Conservation (phyloP, 306 rosid genomes). For the Quillaja saponaria region DNA sequence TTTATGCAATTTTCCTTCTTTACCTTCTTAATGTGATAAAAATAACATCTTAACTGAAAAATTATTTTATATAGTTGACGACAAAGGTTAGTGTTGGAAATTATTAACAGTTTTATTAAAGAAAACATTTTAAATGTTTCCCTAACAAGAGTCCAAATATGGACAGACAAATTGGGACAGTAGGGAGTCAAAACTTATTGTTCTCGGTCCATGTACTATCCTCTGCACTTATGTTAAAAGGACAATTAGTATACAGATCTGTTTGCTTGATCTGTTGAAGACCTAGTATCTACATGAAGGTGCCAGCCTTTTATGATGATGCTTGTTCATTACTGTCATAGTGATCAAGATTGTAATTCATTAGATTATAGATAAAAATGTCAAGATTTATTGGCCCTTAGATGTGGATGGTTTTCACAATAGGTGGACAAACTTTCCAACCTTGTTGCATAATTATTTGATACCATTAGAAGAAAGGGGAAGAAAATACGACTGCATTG, state of each 20-base stretch:
- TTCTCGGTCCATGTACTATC: not conserved
- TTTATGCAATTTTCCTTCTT: too few relatives aligned
- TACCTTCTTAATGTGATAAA: too few relatives aligned
- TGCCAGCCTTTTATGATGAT: not conserved
- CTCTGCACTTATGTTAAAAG: not conserved
- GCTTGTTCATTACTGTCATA: not conserved
- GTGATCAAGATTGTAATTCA: constrained; percentile 3
- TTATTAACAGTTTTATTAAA: too few relatives aligned
- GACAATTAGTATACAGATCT: not conserved
- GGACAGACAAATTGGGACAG: too few relatives aligned
- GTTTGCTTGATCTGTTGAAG: constrained; percentile 15
- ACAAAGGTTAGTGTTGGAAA: too few relatives aligned
- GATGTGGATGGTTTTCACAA: not conserved
- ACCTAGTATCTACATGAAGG: not conserved
- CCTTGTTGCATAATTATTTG: constrained; percentile 4
- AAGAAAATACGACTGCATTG: too few relatives aligned
- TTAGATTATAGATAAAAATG: constrained; percentile 4
- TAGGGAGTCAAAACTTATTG: too few relatives aligned
- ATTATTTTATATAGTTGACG: not conserved
- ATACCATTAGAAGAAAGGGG: too few relatives aligned
- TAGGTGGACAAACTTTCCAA: not conserved
- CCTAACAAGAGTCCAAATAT: too few relatives aligned
- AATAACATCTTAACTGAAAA: not conserved
- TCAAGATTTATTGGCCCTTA: not conserved
- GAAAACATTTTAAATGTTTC: too few relatives aligned